These are phyloP conservation scores for Trichoderma afroharzianum DNA, from an alignment of 2,329 filamentous ascomycete species.

Conservation along the genomic window DNA sequence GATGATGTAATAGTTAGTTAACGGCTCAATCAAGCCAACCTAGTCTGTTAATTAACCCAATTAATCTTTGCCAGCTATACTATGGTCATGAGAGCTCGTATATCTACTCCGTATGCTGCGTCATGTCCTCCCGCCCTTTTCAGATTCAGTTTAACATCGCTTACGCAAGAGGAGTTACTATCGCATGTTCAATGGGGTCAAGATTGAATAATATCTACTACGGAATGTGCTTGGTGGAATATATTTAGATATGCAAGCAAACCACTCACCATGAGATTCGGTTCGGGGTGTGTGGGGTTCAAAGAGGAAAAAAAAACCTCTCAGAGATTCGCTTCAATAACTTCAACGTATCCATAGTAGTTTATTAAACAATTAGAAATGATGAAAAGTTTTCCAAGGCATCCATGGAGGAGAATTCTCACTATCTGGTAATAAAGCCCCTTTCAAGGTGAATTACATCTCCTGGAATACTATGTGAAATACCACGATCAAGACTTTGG, in stretches of 20 bases:
- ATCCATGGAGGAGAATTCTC: not conserved
- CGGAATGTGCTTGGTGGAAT: not conserved
- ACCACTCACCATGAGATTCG: not conserved
- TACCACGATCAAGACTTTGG: not conserved
- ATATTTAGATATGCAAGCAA: not conserved
- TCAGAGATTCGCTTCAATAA: not conserved
- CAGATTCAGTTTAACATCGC: not conserved
- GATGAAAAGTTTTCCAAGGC: not conserved
- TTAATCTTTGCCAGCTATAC: not conserved
- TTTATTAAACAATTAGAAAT: fast-evolving
- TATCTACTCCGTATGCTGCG: not conserved
- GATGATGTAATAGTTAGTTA: not conserved
- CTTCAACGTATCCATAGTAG: not conserved
- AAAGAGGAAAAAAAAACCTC: not conserved
- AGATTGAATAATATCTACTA: not conserved
- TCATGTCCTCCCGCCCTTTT: not conserved
- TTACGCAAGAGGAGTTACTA: not conserved
- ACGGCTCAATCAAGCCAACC: not conserved
- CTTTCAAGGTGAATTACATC: not conserved
- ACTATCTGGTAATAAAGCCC: not conserved
- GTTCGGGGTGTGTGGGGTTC: not conserved
- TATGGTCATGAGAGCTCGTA: not conserved
- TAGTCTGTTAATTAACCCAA: not conserved
- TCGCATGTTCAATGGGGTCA: not conserved
- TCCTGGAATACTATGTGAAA: not conserved